A percentile compares a stretch with the other conserved stretches of the same genome.
Evolutionary conservation across 2,329 filamentous ascomycete genomes (phyloP).

Genomic region (Fusarium sarcochroum): DNA sequence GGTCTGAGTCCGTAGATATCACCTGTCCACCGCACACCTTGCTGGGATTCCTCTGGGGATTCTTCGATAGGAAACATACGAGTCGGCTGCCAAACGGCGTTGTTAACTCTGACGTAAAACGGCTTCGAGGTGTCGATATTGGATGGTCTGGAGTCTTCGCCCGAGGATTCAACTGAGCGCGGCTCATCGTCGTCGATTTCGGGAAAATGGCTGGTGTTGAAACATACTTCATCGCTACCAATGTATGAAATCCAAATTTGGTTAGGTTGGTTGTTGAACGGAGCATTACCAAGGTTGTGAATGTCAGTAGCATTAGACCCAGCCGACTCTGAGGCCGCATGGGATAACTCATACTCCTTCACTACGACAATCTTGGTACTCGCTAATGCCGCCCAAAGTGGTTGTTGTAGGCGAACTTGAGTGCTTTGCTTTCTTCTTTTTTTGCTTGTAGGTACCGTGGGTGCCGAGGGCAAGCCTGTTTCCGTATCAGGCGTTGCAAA

Average conservation of each 20-base stretch:
- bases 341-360: conserved; percentile 89
- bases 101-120: conserved; percentile 84
- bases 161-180: conserved; percentile 46
- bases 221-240: conserved; percentile 82
- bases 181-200: conserved; percentile 56
- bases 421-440: conserved; percentile 93
- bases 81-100: conserved; percentile 83
- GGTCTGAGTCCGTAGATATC: conserved; percentile 79
- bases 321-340: conserved; percentile 79
- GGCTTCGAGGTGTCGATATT: conserved; percentile 79
- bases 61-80: conserved; percentile 71
- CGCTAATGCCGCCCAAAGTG: conserved; percentile 92
- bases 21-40: conserved; percentile 75
- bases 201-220: conserved; percentile 78
- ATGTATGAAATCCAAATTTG: conserved; percentile 88
- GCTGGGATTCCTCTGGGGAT: conserved; percentile 51
- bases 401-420: conserved; percentile 90
- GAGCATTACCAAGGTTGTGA: conserved; percentile 81
- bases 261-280: conserved; percentile 77
- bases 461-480: conserved; percentile 52
- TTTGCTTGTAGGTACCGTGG: conserved; percentile 73
- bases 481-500: conserved; percentile 69
- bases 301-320: conserved; percentile 82
- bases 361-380: conserved; percentile 97
- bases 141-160: conserved; percentile 55